phyloP scores from a whole-genome alignment of 805 yeast species.

The Metschnikowia kofuensis region DNA sequence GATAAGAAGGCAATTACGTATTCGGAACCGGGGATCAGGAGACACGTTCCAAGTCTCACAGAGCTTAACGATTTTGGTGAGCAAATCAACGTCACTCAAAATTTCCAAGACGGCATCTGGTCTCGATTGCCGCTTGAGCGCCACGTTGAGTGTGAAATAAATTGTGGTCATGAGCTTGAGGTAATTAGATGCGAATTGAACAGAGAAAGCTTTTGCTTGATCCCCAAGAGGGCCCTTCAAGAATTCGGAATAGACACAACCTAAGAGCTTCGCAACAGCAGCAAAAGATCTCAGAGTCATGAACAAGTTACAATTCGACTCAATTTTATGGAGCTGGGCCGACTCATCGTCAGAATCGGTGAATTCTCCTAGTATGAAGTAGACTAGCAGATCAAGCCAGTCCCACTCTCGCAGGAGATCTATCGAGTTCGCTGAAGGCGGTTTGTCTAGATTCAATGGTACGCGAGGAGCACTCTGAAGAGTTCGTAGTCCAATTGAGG shows the following conservation, averaged over 20 bases:
- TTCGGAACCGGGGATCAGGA: slow-evolving; percentile 37
- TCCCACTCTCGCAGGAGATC: slow-evolving; percentile 4
- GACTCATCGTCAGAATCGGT: neutral
- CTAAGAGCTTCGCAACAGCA: slow-evolving; percentile 2
- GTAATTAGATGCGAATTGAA: slow-evolving; percentile 14
- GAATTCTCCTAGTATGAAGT: slow-evolving; percentile 15
- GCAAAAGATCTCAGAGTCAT: slow-evolving; percentile 18
- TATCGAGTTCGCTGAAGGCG: neutral
- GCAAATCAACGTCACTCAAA: slow-evolving; percentile 35
- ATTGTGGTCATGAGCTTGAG: slow-evolving; percentile 33
- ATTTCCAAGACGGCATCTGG: neutral
- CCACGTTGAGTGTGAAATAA: slow-evolving; percentile 31
- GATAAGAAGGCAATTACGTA: slow-evolving; percentile 55
- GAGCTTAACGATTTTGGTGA: slow-evolving; percentile 44
- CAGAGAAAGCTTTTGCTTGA: neutral
- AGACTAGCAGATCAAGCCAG: slow-evolving; percentile 9
- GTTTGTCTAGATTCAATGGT: neutral
- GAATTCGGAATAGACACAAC: too few species aligned
- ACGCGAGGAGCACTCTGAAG: neutral
- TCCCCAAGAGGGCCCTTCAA: neutral
- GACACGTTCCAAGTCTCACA: slow-evolving; percentile 70
- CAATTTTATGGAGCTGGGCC: slow-evolving; percentile 11
- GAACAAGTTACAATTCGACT: slow-evolving; percentile 16
- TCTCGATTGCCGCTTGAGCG: slow-evolving; percentile 11
- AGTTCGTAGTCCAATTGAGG: slow-evolving; percentile 3